A percentile compares a stretch with the other conserved stretches of the same genome.
Evolutionary conservation across 202 grass and related monocot species (phyloP).

Genomic region (Dendrocalamus latiflorus): DNA sequence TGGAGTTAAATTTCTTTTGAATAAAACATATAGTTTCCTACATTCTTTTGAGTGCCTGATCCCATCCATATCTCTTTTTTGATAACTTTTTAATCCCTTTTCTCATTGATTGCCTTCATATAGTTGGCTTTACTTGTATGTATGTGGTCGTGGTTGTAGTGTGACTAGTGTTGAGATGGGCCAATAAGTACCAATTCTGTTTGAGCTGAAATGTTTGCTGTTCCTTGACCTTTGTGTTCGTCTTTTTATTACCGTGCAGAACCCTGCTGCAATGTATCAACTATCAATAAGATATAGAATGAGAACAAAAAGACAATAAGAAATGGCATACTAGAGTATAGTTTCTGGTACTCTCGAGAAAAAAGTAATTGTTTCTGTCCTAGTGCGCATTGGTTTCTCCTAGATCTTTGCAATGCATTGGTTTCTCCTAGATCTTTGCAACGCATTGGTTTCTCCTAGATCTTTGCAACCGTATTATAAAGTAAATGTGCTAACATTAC

Average conservation of each 20-base stretch:
- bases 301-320: background rate
- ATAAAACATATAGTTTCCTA: background rate
- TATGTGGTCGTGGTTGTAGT: background rate
- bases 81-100: background rate
- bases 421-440: no score
- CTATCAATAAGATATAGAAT: constrained; percentile 11
- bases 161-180: background rate
- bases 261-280: background rate
- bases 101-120: background rate
- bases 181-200: background rate
- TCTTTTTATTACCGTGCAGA: background rate
- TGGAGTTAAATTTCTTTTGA: background rate
- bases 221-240: constrained; percentile 12
- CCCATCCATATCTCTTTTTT: background rate
- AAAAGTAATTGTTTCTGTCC: background rate
- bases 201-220: background rate
- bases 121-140: background rate
- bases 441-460: no score
- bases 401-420: no score
- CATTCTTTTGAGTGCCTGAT: background rate
- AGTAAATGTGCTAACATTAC: constrained; percentile 12
- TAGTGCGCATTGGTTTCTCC: background rate
- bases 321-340: background rate
- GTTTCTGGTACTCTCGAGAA: background rate
- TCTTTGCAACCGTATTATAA: constrained; percentile 5